Evolutionary conservation across 2,329 filamentous ascomycete species (phyloP).

Genomic region (Trichoderma sp.): DNA sequence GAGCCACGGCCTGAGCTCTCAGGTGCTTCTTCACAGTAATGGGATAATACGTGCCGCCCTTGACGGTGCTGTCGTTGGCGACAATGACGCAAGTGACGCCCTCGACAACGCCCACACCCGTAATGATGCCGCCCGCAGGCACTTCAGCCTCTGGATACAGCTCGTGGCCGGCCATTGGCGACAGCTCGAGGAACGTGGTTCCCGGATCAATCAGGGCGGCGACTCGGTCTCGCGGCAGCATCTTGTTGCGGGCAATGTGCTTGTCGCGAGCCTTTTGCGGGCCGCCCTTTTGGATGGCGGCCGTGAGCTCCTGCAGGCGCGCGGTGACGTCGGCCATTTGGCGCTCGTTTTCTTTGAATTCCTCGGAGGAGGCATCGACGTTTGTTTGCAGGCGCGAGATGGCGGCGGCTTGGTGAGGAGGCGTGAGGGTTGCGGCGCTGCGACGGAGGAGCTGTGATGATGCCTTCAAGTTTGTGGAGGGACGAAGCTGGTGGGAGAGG

Average conservation of each 20-base stretch:
- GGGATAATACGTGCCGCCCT: slow-evolving; percentile 94
- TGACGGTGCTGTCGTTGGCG: slow-evolving; percentile 95
- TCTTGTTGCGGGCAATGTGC: slow-evolving; percentile 84
- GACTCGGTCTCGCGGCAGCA: slow-evolving; percentile 87
- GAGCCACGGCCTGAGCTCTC: slow-evolving; percentile 83
- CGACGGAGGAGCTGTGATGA: slow-evolving; percentile 25
- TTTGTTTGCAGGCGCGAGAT: slow-evolving; percentile 75
- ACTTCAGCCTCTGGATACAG: slow-evolving; percentile 86
- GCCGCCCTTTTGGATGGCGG: slow-evolving; percentile 71
- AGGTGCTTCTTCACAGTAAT: slow-evolving; percentile 98
- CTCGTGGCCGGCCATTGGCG: slow-evolving; percentile 80
- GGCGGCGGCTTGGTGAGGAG: slow-evolving; percentile 75
- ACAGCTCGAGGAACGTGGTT: slow-evolving; percentile 89
- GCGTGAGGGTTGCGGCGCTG: slow-evolving; percentile 70
- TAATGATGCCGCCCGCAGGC: slow-evolving; percentile 86
- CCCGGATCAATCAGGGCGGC: slow-evolving; percentile 85
- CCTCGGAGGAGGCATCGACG: slow-evolving; percentile 72
- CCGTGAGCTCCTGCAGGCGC: slow-evolving; percentile 67
- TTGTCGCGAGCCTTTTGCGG: slow-evolving; percentile 80
- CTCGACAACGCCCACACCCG: slow-evolving; percentile 84
- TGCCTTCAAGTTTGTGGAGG: slow-evolving; percentile 23
- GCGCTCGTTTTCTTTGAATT: slow-evolving; percentile 76
- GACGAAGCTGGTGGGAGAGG: slow-evolving; percentile 33
- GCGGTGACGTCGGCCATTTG: slow-evolving; percentile 74
- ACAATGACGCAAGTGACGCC: slow-evolving; percentile 91